Percentiles rank a stretch among this genome's conserved stretches.
These are phyloP conservation scores for Eucalyptus decipiens DNA, from an alignment of 345 rosid genomes.

Conservation along the genomic window DNA sequence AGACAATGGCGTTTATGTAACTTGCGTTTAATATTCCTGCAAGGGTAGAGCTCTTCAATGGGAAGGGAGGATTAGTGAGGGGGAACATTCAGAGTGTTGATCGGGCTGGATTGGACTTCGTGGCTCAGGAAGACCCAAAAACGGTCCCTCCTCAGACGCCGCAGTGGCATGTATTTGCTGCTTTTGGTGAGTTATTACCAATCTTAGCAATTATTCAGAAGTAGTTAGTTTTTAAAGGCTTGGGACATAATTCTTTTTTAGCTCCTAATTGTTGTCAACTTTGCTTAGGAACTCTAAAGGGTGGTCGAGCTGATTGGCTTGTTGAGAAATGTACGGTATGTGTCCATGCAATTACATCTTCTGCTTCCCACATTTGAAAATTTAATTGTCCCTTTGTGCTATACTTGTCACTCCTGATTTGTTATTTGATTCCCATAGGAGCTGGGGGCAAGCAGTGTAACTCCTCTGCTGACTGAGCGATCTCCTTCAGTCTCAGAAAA, in stretches of 20 bases:
- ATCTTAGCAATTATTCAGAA: background rate
- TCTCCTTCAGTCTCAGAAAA: conserved; percentile 69
- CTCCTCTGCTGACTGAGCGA: conserved; percentile 71
- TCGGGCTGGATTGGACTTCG: conserved; percentile 49
- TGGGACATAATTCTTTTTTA: background rate
- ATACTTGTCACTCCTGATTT: background rate
- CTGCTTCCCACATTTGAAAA: background rate
- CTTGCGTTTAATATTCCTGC: conserved; percentile 3
- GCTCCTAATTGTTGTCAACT: background rate
- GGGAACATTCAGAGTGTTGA: conserved; percentile 57
- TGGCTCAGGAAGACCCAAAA: conserved; percentile 54
- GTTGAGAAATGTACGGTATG: conserved; percentile 90
- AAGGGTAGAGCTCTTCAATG: conserved; percentile 94
- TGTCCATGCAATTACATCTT: background rate
- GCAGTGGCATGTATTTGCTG: conserved; percentile 79
- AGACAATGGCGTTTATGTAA: background rate
- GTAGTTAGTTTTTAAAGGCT: background rate
- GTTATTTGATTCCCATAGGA: conserved; percentile 26
- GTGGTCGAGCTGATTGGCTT: conserved; percentile 97
- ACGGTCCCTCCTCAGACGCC: conserved; percentile 33
- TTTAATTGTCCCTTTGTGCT: background rate
- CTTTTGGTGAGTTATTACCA: conserved; percentile 50
- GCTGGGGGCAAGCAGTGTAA: conserved; percentile 79
- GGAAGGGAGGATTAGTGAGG: conserved; percentile 68
- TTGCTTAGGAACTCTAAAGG: conserved; percentile 66